Percentiles rank a stretch among this genome's conserved stretches.
Evolutionary conservation across 352 stramenopile genomes (phyloP).

Genomic region (Phytophthora pluvialis): DNA sequence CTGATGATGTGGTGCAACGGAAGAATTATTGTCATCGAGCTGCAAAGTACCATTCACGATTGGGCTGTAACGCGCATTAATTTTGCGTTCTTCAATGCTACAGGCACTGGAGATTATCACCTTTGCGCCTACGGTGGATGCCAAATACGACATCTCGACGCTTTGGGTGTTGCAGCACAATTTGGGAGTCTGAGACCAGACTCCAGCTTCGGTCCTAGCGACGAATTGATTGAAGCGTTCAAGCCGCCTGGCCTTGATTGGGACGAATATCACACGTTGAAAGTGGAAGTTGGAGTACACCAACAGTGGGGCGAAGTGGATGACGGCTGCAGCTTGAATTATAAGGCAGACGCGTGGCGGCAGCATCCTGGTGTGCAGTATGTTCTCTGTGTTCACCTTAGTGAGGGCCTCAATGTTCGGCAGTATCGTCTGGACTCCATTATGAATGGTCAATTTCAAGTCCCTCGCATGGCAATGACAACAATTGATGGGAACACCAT

Average conservation of each 20-base stretch:
- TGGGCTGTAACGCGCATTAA: not conserved
- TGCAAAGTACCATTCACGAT: not conserved
- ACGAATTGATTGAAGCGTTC: not conserved
- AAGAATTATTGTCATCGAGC: slow-evolving; percentile 8
- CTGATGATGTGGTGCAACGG: slow-evolving; percentile 4
- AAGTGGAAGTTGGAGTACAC: slow-evolving; percentile 13
- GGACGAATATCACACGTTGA: not conserved
- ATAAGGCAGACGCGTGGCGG: not conserved
- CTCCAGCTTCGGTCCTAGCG: slow-evolving; percentile 4
- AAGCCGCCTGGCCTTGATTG: not conserved
- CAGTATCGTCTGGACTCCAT: slow-evolving; percentile 19
- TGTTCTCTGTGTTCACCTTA: slow-evolving; percentile 6
- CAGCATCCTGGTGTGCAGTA: slow-evolving; percentile 12
- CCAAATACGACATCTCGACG: too few species aligned
- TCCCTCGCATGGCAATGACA: not conserved
- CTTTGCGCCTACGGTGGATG: too few species aligned
- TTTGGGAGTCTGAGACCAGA: not conserved
- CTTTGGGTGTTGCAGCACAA: too few species aligned
- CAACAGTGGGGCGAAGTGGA: not conserved
- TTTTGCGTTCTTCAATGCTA: too few species aligned
- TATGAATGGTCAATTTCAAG: slow-evolving; percentile 12
- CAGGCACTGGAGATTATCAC: too few species aligned
- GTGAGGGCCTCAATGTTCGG: not conserved
- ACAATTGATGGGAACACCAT: slow-evolving; percentile 1
- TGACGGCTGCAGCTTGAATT: not conserved